Evolutionary conservation across 352 stramenopile genomes (phyloP), one percentile per base, ranked within the genome.

Genomic region (Phytophthora europaea): DNA sequence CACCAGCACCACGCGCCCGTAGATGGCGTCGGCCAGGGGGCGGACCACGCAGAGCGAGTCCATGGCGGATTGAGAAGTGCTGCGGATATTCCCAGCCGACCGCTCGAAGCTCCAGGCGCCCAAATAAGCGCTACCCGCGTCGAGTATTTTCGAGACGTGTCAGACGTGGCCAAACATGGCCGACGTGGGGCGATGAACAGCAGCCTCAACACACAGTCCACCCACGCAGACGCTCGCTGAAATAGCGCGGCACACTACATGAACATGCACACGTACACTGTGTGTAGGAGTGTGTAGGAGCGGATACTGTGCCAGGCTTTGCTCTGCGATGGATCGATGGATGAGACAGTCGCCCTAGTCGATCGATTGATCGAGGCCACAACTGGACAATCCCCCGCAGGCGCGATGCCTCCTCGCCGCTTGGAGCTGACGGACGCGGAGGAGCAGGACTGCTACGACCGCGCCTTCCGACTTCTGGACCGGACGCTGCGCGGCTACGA

Each of bases 21-120:
- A 91, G 75, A 91, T 89, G 8, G 84, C 84, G 51, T 59, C 75
- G 28, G 79, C 73, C 18, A 92, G 71, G 53, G 74, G 81, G 20
- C 76, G 76, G 33, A 90, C 65, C 7, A 81, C n/a, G 48, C 26
- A 48, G 59, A 88, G 82, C 40, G 76, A 83, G 56, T 91, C 82
- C 81, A 90, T 90, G 8, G 28, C 34, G 47, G 45, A 57, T 58
- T 45, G 36, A 45, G 36, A 45, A 45, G 12, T 45, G 36, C 36
- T 45, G 36, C 36, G 12, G 36, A 45, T 45, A 13, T 45, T 45
- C 36, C 16, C 12, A n/a, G 15, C 12, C 36, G 36, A 45, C 36
- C 36, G 13, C 34, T 43, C 34, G 34, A 18, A 31, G 26, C 26
- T 31, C 26, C 13, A 6, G 33, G 18, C 43, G 54, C 57, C 43